These are phyloP conservation scores for Fusarium armeniacum DNA, from an alignment of 2,329 filamentous ascomycete species.

Conservation along the genomic window DNA sequence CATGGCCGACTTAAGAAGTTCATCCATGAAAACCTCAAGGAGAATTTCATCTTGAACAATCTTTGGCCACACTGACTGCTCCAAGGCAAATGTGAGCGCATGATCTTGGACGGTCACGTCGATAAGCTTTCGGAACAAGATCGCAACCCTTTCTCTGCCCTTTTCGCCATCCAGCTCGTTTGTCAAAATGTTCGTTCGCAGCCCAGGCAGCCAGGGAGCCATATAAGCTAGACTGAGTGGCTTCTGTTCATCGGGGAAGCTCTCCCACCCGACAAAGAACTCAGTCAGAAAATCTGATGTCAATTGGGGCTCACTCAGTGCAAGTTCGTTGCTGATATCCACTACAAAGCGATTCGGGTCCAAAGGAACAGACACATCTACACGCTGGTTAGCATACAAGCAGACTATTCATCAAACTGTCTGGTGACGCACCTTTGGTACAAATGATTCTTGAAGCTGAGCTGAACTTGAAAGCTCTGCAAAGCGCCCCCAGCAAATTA, in stretches of 20 bases:
- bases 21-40: conserved; percentile 76
- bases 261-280: conserved; percentile 80
- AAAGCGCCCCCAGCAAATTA: conserved; percentile 75
- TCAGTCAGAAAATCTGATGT: conserved; percentile 79
- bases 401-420: not conserved
- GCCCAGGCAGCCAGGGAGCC: conserved; percentile 75
- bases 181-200: conserved; percentile 71
- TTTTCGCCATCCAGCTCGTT: conserved; percentile 75
- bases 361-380: conserved; percentile 73
- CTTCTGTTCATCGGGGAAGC: conserved; percentile 76
- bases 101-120: conserved; percentile 74
- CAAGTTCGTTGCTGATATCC: conserved; percentile 74
- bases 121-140: conserved; percentile 75
- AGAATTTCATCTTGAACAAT: conserved; percentile 75
- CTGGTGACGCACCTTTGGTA: conserved; percentile 66
- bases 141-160: conserved; percentile 73
- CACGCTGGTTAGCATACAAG: conserved; percentile 4
- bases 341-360: conserved; percentile 75
- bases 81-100: conserved; percentile 70
- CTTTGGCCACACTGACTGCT: conserved; percentile 75
- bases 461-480: conserved; percentile 76
- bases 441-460: conserved; percentile 73
- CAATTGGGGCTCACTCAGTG: conserved; percentile 73
- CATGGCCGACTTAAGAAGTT: conserved; percentile 74
- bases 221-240: conserved; percentile 77